A percentile compares a stretch with the other conserved stretches of the same genome.
phyloP scores from a whole-genome alignment of 164 flowering plant species.

The Piper betle region DNA sequence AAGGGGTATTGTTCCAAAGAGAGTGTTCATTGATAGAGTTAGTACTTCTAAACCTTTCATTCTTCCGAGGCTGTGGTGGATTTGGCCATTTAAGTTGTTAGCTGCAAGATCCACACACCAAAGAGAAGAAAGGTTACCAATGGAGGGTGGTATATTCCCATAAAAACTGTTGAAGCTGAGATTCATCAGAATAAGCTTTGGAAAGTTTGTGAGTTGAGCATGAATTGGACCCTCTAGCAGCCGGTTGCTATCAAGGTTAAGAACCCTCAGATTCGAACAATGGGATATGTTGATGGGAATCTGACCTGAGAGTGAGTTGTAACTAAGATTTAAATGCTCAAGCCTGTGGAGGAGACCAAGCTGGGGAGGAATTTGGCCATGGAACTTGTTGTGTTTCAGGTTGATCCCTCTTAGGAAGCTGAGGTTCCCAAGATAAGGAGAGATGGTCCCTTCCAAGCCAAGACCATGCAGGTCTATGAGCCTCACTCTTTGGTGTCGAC shows the following conservation, averaged over 20 bases:
- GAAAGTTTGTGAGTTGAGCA: background rate
- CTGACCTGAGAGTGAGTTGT: slow-evolving; percentile 11
- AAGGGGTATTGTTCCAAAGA: slow-evolving; percentile 1
- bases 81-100: slow-evolving; percentile 4
- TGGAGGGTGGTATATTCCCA: slow-evolving; percentile 14
- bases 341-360: slow-evolving; percentile 10
- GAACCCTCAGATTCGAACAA: slow-evolving; percentile 2
- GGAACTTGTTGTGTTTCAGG: slow-evolving; percentile 12
- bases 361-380: slow-evolving; percentile 19
- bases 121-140: slow-evolving; percentile 5
- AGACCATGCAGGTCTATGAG: slow-evolving; percentile 5
- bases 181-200: background rate
- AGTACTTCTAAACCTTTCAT: background rate
- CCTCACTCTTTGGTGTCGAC: slow-evolving; percentile 7
- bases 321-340: background rate
- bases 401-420: slow-evolving; percentile 13
- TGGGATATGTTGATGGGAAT: slow-evolving; percentile 10
- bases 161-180: slow-evolving; percentile 3
- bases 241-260: background rate
- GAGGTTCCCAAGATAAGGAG: slow-evolving; percentile 26
- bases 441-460: slow-evolving; percentile 13
- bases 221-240: background rate
- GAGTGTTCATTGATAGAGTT: background rate
- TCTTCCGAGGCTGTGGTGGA: slow-evolving; percentile 1
- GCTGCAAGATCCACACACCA: background rate